Conservation (phyloP, 2,329 filamentous ascomycete species). For the Botryosphaeria dothidea region DNA sequence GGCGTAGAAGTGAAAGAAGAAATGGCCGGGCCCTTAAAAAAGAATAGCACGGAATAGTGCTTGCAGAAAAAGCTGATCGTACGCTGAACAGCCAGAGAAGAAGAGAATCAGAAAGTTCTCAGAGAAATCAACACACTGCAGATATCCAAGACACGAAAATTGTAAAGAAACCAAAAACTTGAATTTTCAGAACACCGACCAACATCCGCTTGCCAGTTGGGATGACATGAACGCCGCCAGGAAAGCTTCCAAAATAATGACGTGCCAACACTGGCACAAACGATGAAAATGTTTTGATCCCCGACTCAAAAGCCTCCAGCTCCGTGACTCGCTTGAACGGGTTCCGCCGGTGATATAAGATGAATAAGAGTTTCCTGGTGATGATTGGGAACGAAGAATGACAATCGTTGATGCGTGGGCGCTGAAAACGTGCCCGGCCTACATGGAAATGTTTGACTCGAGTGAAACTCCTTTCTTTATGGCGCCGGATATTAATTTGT, state of each 20-base stretch:
- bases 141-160: not conserved
- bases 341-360: no score
- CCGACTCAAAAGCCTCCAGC: not conserved
- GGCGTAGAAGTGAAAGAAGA: not conserved
- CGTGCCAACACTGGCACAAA: not conserved
- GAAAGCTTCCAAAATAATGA: not conserved
- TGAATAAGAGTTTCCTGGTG: not conserved
- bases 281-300: no score
- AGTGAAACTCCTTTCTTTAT: constrained; percentile 4
- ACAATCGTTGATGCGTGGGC: not conserved
- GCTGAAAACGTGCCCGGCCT: not conserved
- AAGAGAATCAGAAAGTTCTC: not conserved
- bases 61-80: not conserved
- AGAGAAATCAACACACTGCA: not conserved
- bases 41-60: not conserved
- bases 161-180: not conserved
- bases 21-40: not conserved
- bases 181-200: constrained; percentile 12
- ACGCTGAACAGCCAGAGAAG: not conserved
- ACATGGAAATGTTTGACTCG: not conserved
- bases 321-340: no score
- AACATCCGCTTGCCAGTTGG: not conserved
- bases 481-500: not conserved
- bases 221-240: not conserved
- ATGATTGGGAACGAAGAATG: not conserved